phyloP scores from a whole-genome alignment of 371 early-diverging fungal genomes.

The Mortierella sp. region DNA sequence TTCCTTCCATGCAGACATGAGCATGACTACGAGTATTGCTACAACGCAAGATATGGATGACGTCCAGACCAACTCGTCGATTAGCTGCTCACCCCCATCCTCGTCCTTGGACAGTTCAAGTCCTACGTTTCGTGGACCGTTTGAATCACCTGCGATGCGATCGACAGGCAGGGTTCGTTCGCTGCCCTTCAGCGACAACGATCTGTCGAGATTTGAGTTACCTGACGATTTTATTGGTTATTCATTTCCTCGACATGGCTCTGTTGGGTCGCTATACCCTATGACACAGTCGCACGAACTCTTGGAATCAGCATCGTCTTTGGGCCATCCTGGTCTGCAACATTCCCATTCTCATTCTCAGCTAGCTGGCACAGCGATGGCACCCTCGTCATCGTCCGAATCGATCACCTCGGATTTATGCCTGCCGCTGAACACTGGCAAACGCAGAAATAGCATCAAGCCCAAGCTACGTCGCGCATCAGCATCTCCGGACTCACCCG shows the following conservation, averaged over 20 bases:
- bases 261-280: conserved; percentile 36
- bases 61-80: conserved; percentile 10
- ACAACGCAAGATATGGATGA: conserved; percentile 43
- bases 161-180: conserved; percentile 20
- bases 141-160: conserved; percentile 6
- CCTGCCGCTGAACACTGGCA: conserved; percentile 5
- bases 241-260: conserved; percentile 36
- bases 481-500: conserved; percentile 24
- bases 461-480: conserved; percentile 41
- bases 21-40: too few relatives aligned
- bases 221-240: conserved; percentile 12
- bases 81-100: conserved; percentile 24
- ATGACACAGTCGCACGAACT: conserved; percentile 37
- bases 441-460: conserved; percentile 1
- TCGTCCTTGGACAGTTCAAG: conserved; percentile 31
- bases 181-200: conserved; percentile 5
- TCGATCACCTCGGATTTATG: conserved; percentile 37
- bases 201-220: conserved; percentile 18
- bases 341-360: conserved; percentile 1
- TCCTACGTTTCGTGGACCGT: conserved; percentile 6
- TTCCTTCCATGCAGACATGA: background rate
- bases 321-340: background rate
- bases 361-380: conserved; percentile 27
- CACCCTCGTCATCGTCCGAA: conserved; percentile 32
- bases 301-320: conserved; percentile 6